phyloP scores from a whole-genome alignment of 75 land plant species.

The Selaginella tamariscina region DNA sequence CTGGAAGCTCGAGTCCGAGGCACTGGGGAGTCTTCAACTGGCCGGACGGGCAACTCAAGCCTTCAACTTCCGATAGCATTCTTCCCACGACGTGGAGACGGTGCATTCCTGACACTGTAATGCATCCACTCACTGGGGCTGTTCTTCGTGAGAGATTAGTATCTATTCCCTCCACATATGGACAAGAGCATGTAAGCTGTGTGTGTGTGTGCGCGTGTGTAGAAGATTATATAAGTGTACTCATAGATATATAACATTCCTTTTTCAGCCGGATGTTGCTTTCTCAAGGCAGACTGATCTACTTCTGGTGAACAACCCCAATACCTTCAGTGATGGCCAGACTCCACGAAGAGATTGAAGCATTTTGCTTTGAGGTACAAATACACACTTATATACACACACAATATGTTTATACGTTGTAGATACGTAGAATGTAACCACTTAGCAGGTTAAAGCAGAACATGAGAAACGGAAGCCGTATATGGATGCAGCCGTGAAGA shows the following conservation, averaged over 20 bases:
- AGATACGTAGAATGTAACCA: no score
- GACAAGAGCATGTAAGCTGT: constrained; percentile 71
- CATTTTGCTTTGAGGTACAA: constrained; percentile 72
- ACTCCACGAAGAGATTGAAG: constrained; percentile 85
- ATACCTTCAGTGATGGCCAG: constrained; percentile 34
- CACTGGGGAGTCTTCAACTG: constrained; percentile 68
- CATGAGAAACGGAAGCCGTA: constrained; percentile 61
- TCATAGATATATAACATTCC: constrained; percentile 3
- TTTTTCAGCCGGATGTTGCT: constrained; percentile 75
- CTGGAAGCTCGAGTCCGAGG: constrained; percentile 97
- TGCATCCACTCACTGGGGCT: constrained; percentile 54
- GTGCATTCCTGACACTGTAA: constrained; percentile 34
- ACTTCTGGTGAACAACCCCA: constrained; percentile 32
- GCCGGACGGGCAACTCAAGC: constrained; percentile 29
- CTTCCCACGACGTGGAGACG: constrained; percentile 55
- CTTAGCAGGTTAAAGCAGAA: constrained; percentile 55
- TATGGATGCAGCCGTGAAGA: constrained; percentile 74
- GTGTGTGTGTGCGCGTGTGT: not conserved
- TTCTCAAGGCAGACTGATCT: constrained; percentile 65
- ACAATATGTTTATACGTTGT: not conserved
- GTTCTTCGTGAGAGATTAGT: constrained; percentile 52
- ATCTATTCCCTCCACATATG: constrained; percentile 64
- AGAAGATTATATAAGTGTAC: not conserved
- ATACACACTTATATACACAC: not conserved
- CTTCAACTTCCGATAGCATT: constrained; percentile 45